A percentile compares a stretch with the other conserved stretches of the same genome.
These are phyloP conservation scores for Ampelomyces quisqualis DNA, from an alignment of 2,329 filamentous ascomycete species.

Conservation along the genomic window DNA sequence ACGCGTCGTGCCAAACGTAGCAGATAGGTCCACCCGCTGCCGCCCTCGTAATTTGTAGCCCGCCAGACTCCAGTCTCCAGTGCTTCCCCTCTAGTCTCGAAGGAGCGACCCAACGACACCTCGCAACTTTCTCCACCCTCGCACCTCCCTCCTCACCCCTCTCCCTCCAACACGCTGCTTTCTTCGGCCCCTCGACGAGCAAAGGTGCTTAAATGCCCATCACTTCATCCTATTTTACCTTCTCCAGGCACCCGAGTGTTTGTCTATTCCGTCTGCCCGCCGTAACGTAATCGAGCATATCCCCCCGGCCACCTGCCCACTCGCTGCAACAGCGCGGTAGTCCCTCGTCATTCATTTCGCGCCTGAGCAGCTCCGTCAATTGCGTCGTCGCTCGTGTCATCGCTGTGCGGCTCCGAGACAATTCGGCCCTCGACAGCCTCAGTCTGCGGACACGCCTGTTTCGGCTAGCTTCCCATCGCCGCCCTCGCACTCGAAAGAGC, in stretches of 20 bases:
- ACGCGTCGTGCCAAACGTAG: background rate
- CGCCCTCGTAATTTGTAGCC: constrained; percentile 21
- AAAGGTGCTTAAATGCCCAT: constrained; percentile 30
- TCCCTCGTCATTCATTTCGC: constrained; percentile 33
- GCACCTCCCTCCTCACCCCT: constrained; percentile 14
- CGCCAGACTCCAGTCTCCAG: no score
- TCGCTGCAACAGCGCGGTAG: constrained; percentile 11
- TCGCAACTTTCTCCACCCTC: constrained; percentile 12
- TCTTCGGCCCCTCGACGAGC: constrained; percentile 28
- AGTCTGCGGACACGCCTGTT: constrained; percentile 6
- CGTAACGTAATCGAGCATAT: constrained; percentile 33
- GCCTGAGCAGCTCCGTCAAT: constrained; percentile 13
- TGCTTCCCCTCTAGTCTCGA: constrained; percentile 13
- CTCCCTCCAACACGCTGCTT: constrained; percentile 17
- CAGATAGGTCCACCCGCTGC: no score
- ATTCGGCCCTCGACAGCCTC: constrained; percentile 7
- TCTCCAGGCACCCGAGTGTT: constrained; percentile 40
- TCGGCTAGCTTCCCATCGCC: constrained; percentile 6
- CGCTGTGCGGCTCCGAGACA: constrained; percentile 12
- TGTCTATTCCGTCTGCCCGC: no score
- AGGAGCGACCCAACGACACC: constrained; percentile 20
- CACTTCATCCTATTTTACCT: constrained; percentile 42
- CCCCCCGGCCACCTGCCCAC: constrained; percentile 4
- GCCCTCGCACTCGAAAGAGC: constrained; percentile 21
- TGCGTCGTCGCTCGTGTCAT: constrained; percentile 7